These are phyloP conservation scores for Neonectria punicea DNA, from an alignment of 2,329 filamentous ascomycete species.

Conservation along the genomic window DNA sequence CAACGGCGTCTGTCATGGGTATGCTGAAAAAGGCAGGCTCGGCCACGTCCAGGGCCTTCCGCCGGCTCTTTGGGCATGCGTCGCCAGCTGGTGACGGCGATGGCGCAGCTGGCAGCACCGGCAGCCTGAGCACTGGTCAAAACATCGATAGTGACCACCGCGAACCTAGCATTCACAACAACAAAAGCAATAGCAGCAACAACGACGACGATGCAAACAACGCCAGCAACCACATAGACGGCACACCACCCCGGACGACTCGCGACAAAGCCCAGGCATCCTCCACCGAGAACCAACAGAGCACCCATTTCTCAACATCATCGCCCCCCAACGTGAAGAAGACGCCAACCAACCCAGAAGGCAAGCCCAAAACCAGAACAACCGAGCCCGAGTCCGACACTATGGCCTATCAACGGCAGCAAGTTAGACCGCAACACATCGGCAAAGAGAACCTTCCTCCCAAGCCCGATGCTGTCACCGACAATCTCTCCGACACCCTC, in stretches of 20 bases:
- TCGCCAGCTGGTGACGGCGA: slow-evolving; percentile 38
- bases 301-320: background rate
- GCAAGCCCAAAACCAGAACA: background rate
- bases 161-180: slow-evolving; percentile 25
- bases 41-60: slow-evolving; percentile 40
- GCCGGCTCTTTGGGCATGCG: slow-evolving; percentile 45
- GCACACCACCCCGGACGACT: slow-evolving; percentile 7
- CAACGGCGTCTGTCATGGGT: slow-evolving; percentile 33
- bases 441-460: slow-evolving; percentile 48
- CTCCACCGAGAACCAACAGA: background rate
- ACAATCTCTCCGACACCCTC: slow-evolving; percentile 32
- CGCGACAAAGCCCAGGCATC: background rate
- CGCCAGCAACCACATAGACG: slow-evolving; percentile 10
- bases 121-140: background rate
- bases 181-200: background rate
- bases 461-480: slow-evolving; percentile 10
- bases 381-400: slow-evolving; percentile 9
- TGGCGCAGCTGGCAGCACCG: slow-evolving; percentile 22
- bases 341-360: background rate
- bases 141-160: slow-evolving; percentile 17
- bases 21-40: slow-evolving; percentile 44
- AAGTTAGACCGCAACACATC: slow-evolving; percentile 1
- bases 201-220: slow-evolving; percentile 18
- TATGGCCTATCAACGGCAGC: slow-evolving; percentile 34
- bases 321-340: background rate